Percentiles rank a stretch among this genome's conserved stretches.
Conservation (phyloP, 2,329 filamentous ascomycete genomes). For the Pseudopyricularia javanii region DNA sequence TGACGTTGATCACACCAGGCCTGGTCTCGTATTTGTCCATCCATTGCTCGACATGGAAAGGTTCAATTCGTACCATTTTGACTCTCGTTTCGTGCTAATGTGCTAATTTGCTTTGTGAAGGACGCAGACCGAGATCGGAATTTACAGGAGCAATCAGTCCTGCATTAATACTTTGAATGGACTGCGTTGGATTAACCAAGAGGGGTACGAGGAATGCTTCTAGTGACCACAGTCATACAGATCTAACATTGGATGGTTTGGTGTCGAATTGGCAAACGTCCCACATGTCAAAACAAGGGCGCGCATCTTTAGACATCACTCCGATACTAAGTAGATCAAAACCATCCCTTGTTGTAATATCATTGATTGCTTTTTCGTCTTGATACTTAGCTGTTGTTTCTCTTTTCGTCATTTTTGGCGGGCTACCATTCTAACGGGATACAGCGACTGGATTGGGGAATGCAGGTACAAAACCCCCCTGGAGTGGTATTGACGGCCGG, state of each 20-base stretch:
- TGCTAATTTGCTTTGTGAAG: neutral
- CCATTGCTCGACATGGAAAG: constrained; percentile 63
- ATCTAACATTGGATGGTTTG: neutral
- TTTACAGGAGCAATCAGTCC: neutral
- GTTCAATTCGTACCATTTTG: constrained; percentile 33
- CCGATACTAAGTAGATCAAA: neutral
- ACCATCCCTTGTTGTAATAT: too few species aligned
- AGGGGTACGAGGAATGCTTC: too few species aligned
- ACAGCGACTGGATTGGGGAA: too few species aligned
- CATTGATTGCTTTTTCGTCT: too few species aligned
- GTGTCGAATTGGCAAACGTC: neutral
- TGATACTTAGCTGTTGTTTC: too few species aligned
- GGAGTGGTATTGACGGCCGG: too few species aligned
- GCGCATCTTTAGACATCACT: neutral
- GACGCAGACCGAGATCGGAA: neutral
- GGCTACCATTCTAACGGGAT: too few species aligned
- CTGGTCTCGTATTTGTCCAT: constrained; percentile 49
- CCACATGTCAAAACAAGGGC: neutral
- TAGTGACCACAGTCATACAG: too few species aligned
- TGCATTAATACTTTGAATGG: neutral
- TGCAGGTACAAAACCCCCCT: too few species aligned
- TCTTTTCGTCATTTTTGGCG: too few species aligned
- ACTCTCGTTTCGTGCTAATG: neutral
- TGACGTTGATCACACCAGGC: constrained; percentile 53
- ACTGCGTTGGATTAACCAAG: too few species aligned